phyloP scores from a whole-genome alignment of 2,329 filamentous ascomycete genomes.

The Colletotrichum tropicicola region DNA sequence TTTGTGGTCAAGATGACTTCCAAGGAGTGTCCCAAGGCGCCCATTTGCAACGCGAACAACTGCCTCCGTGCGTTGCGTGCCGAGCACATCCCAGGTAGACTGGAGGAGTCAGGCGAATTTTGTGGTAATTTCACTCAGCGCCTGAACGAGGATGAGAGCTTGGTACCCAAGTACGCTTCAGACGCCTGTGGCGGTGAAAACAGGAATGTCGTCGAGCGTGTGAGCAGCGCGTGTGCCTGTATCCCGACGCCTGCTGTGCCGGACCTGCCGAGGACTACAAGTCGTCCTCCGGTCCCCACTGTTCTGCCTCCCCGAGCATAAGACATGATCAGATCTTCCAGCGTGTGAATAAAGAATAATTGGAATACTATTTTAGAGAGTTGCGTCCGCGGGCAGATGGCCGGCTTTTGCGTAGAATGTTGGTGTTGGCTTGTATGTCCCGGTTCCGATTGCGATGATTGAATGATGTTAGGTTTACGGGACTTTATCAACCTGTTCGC shows the following conservation, averaged over 20 bases:
- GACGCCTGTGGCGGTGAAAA: constrained; percentile 26
- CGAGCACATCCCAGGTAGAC: constrained; percentile 26
- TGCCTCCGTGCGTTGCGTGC: constrained; percentile 33
- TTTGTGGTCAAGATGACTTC: constrained; percentile 34
- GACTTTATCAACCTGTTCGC: too few relatives aligned
- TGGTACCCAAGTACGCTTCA: constrained; percentile 31
- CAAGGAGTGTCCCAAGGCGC: constrained; percentile 28
- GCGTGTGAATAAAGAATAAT: too few relatives aligned
- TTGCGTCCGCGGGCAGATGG: too few relatives aligned
- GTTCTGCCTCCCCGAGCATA: constrained; percentile 28
- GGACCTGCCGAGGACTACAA: constrained; percentile 35
- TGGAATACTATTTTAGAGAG: too few relatives aligned
- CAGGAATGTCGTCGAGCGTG: constrained; percentile 26
- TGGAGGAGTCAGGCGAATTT: constrained; percentile 33
- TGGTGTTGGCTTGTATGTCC: too few relatives aligned
- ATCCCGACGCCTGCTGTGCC: constrained; percentile 34
- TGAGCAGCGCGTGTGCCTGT: constrained; percentile 34
- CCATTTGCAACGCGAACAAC: constrained; percentile 34
- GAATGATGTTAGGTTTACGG: too few relatives aligned
- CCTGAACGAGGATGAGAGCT: constrained; percentile 16
- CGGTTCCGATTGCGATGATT: too few relatives aligned
- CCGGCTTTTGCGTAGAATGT: too few relatives aligned
- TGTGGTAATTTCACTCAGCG: constrained; percentile 30
- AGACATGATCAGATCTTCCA: neutral
- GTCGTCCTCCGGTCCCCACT: constrained; percentile 33